Base-by-base conservation (phyloP, 441 rosid species). In the Erodium chrysanthum region DNA sequence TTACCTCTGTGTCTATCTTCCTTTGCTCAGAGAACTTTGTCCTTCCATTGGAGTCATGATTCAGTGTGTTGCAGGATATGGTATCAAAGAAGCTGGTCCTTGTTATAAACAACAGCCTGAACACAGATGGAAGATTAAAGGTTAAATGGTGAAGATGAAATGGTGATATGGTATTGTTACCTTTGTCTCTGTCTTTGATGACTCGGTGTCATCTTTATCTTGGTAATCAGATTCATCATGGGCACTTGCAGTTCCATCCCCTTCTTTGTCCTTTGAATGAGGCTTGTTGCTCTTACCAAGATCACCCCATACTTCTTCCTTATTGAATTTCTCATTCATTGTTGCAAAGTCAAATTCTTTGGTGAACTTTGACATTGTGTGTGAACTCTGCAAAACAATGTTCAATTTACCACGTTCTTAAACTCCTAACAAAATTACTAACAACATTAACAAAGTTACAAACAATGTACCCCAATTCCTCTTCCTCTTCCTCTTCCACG, bases 301-400 rank as follows among this genome's bases (percentile, higher is more conserved):
- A 80, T 89, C 85, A 67, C 93, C 97, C 96, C 97, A 91, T 14
- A 91, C 33, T 29, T 29, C 33, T 6, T 29, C 33, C 5, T 29
- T 27, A 27, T 27, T 27, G 3, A 27, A 27, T 20, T 88, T 91
- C 78, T 91, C 97, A 81, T 91, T 91, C 97, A 91, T 89, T 35
- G 94, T 96, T 9, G 69, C 82, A 74, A 91, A 91, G 74, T 91
- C 97, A 79, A 91, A 91, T 76, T 91, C 97, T 86, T 91, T 93
- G 0, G 84, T 84, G 69, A 91, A 91, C 73, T 81, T 89, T 72
- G 86, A 82, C 64, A 84, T 81, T 15, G 82, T 80, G 40, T 73
- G 85, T 60, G 92, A 84, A 74, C 78, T 80, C 97, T 91, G 83
- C 81, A 69, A 54, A 70, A 35, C 37, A 18, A 27, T 60, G 15